A percentile compares a stretch with the other conserved stretches of the same genome.
These are phyloP conservation scores for Plasmodium coatneyi DNA, from an alignment of 169 alveolate genomes.

Conservation along the genomic window DNA sequence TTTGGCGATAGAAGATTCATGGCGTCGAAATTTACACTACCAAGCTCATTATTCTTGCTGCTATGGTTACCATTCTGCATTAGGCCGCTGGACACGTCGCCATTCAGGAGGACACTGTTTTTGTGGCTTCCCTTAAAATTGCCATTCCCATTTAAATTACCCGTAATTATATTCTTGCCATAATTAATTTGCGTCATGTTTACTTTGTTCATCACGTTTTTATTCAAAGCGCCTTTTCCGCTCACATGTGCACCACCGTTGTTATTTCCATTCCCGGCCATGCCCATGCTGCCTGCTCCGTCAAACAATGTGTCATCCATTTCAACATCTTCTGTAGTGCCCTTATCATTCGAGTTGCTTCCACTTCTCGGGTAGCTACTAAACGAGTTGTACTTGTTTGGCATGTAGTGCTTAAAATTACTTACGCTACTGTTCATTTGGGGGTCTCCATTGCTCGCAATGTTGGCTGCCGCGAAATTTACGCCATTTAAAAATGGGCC, in stretches of 20 bases:
- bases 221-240: slow-evolving; percentile 11
- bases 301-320: slow-evolving; percentile 13
- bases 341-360: slow-evolving; percentile 13
- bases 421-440: slow-evolving; percentile 19
- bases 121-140: slow-evolving; percentile 20
- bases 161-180: slow-evolving; percentile 7
- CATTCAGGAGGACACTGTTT: not conserved
- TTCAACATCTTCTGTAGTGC: not conserved
- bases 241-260: not conserved
- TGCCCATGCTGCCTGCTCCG: not conserved
- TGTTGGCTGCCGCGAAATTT: slow-evolving; percentile 1
- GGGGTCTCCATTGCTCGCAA: not conserved
- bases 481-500: slow-evolving; percentile 10
- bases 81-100: not conserved
- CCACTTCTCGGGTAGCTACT: slow-evolving; percentile 4
- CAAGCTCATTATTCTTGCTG: slow-evolving; percentile 3
- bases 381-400: slow-evolving; percentile 22
- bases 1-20: slow-evolving; percentile 16
- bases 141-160: not conserved
- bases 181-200: slow-evolving; percentile 5
- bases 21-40: not conserved
- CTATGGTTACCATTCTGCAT: slow-evolving; percentile 1
- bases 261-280: not conserved
- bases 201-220: slow-evolving; percentile 1
- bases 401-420: not conserved